These are phyloP conservation scores for Lasiodiplodia hormozganensis DNA, from an alignment of 2,329 filamentous ascomycete genomes.

Conservation along the genomic window DNA sequence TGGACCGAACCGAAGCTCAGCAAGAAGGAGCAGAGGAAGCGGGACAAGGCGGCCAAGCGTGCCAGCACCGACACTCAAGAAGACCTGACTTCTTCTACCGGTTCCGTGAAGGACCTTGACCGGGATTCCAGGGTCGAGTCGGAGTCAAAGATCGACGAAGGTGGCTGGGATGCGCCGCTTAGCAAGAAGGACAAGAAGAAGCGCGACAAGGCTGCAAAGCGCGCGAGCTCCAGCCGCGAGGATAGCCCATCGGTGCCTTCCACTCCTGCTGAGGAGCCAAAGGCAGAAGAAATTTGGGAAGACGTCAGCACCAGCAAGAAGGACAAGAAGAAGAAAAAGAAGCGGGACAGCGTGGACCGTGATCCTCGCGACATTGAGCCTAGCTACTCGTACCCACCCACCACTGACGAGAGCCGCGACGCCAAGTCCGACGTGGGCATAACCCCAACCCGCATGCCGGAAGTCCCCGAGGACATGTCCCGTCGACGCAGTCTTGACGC, in stretches of 20 bases:
- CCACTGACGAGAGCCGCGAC: slow-evolving; percentile 8
- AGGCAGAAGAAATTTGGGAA: slow-evolving; percentile 22
- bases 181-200: slow-evolving; percentile 38
- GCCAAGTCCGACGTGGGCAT: slow-evolving; percentile 13
- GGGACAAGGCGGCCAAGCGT: slow-evolving; percentile 33
- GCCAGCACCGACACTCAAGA: slow-evolving; percentile 33
- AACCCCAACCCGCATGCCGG: slow-evolving; percentile 1
- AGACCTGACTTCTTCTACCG: slow-evolving; percentile 11
- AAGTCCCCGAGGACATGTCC: background rate
- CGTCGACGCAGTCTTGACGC: slow-evolving; percentile 12
- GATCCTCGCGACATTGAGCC: slow-evolving; percentile 41
- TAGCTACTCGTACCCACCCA: background rate
- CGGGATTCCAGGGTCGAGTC: background rate
- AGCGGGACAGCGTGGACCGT: slow-evolving; percentile 41
- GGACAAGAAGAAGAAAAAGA: slow-evolving; percentile 43
- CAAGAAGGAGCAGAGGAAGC: slow-evolving; percentile 38
- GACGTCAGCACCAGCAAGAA: slow-evolving; percentile 32
- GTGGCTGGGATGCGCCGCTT: slow-evolving; percentile 43
- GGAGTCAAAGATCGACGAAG: slow-evolving; percentile 28
- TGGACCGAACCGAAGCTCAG: slow-evolving; percentile 38
- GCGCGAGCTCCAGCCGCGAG: slow-evolving; percentile 9
- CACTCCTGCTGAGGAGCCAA: slow-evolving; percentile 31
- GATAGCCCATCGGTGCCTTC: slow-evolving; percentile 20
- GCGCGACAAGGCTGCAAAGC: slow-evolving; percentile 33
- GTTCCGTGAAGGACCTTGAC: slow-evolving; percentile 2